Percentiles rank a stretch among this genome's conserved stretches.
Evolutionary conservation across 306 rosid species (phyloP).

Genomic region (Corylus avellana): DNA sequence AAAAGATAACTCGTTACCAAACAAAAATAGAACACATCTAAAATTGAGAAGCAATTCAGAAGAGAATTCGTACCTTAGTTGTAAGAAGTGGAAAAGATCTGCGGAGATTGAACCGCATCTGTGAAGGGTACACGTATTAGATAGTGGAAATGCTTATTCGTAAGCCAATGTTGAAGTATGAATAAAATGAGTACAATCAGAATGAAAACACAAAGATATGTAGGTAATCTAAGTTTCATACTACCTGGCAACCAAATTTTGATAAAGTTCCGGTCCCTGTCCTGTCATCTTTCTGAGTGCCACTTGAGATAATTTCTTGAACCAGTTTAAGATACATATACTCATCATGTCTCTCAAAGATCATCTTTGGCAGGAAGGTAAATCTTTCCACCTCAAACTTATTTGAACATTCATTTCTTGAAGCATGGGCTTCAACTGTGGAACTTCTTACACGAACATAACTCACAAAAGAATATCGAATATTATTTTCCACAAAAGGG

Average conservation of each 20-base stretch:
- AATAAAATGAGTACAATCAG: not conserved
- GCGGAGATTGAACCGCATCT: slow-evolving; percentile 63
- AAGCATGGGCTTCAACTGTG: slow-evolving; percentile 20
- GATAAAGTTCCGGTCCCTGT: slow-evolving; percentile 64
- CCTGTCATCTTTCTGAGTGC: slow-evolving; percentile 49
- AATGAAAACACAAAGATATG: not conserved
- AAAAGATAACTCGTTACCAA: not conserved
- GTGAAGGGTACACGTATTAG: slow-evolving; percentile 4
- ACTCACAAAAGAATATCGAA: slow-evolving; percentile 46
- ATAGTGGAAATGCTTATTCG: not conserved
- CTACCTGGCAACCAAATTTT: slow-evolving; percentile 68
- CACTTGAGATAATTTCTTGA: slow-evolving; percentile 51
- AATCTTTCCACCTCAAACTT: slow-evolving; percentile 51
- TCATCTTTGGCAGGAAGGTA: slow-evolving; percentile 54
- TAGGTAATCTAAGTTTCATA: not conserved
- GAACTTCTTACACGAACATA: slow-evolving; percentile 54
- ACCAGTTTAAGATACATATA: slow-evolving; percentile 47
- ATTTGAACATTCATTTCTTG: slow-evolving; percentile 15
- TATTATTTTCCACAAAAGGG: slow-evolving; percentile 46
- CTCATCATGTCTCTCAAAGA: slow-evolving; percentile 57
- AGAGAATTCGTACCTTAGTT: slow-evolving; percentile 46
- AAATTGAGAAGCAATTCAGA: slow-evolving; percentile 1
- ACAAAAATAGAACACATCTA: not conserved
- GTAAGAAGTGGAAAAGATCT: slow-evolving; percentile 59
- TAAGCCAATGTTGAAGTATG: not conserved